A percentile compares a stretch with the other conserved stretches of the same genome.
Conservation (phyloP, 805 yeast genomes). For the Candida namnaoensis region DNA sequence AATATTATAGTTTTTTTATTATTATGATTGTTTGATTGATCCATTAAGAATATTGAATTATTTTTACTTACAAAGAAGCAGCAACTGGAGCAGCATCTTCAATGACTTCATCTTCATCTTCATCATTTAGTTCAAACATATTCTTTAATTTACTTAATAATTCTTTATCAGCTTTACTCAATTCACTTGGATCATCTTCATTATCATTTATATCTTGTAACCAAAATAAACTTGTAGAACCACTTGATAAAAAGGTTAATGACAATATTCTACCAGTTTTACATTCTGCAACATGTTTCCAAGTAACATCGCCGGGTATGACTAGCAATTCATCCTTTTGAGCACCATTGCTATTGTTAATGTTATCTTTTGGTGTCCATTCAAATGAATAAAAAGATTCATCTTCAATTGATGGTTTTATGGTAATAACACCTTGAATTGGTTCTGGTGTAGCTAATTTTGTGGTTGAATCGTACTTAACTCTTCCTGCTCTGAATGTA, state of each 20-base stretch:
- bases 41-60: background rate
- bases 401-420: constrained; percentile 59
- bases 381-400: constrained; percentile 60
- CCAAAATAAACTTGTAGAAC: constrained; percentile 55
- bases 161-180: constrained; percentile 50
- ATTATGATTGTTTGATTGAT: background rate
- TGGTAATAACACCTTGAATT: constrained; percentile 55
- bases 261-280: constrained; percentile 72
- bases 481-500: constrained; percentile 75
- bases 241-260: constrained; percentile 53
- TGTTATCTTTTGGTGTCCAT: constrained; percentile 62
- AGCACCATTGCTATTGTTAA: constrained; percentile 18
- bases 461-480: constrained; percentile 50
- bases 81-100: constrained; percentile 5
- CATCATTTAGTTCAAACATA: constrained; percentile 33
- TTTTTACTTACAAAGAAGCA: background rate
- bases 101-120: constrained; percentile 21
- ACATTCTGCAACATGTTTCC: constrained; percentile 63
- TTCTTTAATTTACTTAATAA: constrained; percentile 39
- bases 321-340: constrained; percentile 59
- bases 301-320: constrained; percentile 80
- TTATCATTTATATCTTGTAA: constrained; percentile 63
- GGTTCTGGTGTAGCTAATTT: constrained; percentile 63
- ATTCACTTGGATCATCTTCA: constrained; percentile 47
- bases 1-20: too few relatives aligned